Evolutionary conservation across 495 filamentous ascomycete genomes (phyloP), one percentile per base, ranked within the genome.

Genomic region (Penicillium chermesinum): DNA sequence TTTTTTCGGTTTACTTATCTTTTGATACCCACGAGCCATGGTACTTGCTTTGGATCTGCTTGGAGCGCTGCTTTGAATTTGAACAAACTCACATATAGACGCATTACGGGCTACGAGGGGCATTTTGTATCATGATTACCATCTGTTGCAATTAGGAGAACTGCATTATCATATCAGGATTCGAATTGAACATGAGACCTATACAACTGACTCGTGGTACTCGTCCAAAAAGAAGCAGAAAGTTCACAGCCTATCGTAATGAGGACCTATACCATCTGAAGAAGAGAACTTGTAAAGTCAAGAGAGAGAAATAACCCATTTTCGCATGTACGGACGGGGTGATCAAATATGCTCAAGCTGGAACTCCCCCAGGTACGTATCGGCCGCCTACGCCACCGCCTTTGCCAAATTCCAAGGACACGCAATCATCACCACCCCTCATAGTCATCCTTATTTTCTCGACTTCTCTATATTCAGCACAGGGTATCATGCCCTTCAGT

Each of bases 401-500:
- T 46, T 50, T 21, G 22, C n/a, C n/a, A 30, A 30, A 30, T 36
- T 36, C 46, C 46, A 37, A 54, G 46, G 53, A 55, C 53, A 55
- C 53, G 53, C 53, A 55, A 42, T 20, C 53, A 27, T 7, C 38
- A 39, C 37, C 41, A 37, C 39, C 41, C 44, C 44, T 40, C 18
- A 41, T 25, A 46, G 38, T 52, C 32, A 25, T 46, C 45, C 52
- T 38, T 40, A 49, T 48, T 30, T 41, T 39, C 27, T 53, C 48
- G 41, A 38, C 48, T 50, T 54, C 44, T 43, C 39, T 47, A 50
- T 46, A 36, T 53, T 44, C 30, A 41, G 53, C 38, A 27, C 37
- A 40, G 45, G 49, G 59, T 57, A 57, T 49, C 46, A 63, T 63
- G 60, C 52, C 37, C 50, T 54, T 61, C 61, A 58, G 60, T 63